A percentile compares a stretch with the other conserved stretches of the same genome.
Evolutionary conservation across 108 stramenopile species (phyloP).

Genomic region (Cyclotella sp.): DNA sequence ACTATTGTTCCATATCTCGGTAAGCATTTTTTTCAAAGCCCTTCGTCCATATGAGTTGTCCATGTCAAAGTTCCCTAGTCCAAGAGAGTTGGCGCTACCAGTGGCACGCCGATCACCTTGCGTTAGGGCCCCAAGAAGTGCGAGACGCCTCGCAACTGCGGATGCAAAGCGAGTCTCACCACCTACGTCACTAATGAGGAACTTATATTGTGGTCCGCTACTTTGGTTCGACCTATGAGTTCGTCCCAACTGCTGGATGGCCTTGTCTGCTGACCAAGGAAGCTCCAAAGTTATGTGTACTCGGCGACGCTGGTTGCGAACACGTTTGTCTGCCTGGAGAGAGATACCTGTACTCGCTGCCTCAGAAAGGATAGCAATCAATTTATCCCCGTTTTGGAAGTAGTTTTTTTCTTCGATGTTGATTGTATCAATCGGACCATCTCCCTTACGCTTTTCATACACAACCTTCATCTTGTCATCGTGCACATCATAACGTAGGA

Average conservation of each 20-base stretch:
- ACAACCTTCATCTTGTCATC: conserved; percentile 26
- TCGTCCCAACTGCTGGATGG: conserved; percentile 84
- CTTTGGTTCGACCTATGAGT: conserved; percentile 70
- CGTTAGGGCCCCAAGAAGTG: conserved; percentile 72
- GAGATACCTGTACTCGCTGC: conserved; percentile 77
- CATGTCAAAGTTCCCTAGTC: conserved; percentile 49
- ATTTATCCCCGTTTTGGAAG: conserved; percentile 69
- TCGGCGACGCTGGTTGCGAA: conserved; percentile 50
- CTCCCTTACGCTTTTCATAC: conserved; percentile 50
- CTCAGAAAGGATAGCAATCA: conserved; percentile 77
- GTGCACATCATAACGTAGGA: conserved; percentile 31
- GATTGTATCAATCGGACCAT: conserved; percentile 51
- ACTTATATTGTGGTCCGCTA: conserved; percentile 61
- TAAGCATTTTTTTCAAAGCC: conserved; percentile 20
- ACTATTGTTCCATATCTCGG: neutral
- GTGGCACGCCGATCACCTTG: conserved; percentile 72
- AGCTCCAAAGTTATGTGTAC: conserved; percentile 84
- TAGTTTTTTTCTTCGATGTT: conserved; percentile 71
- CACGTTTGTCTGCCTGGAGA: conserved; percentile 58
- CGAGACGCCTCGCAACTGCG: conserved; percentile 74
- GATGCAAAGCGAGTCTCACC: conserved; percentile 78
- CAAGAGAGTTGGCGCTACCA: conserved; percentile 38
- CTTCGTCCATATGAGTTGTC: conserved; percentile 46
- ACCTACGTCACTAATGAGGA: conserved; percentile 62
- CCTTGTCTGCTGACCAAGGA: conserved; percentile 84